Evolutionary conservation across 208 protist species (phyloP).

Genomic region (Leishmania tarentolae): DNA sequence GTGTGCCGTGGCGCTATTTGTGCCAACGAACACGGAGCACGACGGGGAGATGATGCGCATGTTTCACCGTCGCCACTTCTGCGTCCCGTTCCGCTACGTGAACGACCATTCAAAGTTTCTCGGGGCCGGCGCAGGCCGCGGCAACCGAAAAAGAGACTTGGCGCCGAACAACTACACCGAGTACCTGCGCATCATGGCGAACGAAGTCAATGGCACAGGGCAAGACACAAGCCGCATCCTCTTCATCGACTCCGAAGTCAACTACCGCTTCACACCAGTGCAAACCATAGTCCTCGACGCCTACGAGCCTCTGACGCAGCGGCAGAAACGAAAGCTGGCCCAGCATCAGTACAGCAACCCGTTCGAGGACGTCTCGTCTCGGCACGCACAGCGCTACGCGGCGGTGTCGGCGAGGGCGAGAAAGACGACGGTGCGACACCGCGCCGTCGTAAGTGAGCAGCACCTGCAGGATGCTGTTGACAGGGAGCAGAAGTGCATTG

Average conservation of each 20-base stretch:
- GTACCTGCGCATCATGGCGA: conserved; percentile 47
- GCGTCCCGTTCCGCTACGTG: conserved; percentile 47
- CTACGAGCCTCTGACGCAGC: conserved; percentile 53
- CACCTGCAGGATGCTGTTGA: conserved; percentile 24
- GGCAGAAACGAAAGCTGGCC: conserved; percentile 40
- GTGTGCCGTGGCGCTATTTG: conserved; percentile 74
- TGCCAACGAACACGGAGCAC: conserved; percentile 30
- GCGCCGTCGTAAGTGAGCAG: conserved; percentile 10
- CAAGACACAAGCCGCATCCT: conserved; percentile 51
- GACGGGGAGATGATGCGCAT: conserved; percentile 29
- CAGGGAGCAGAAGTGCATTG: conserved; percentile 13
- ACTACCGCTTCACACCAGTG: conserved; percentile 69
- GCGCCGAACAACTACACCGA: conserved; percentile 64
- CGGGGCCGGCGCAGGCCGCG: conserved; percentile 14
- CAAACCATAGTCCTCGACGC: conserved; percentile 76
- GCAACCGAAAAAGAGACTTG: conserved; percentile 32
- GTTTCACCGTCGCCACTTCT: conserved; percentile 56
- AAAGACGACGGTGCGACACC: conserved; percentile 15
- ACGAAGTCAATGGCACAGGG: conserved; percentile 33
- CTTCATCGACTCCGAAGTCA: conserved; percentile 84
- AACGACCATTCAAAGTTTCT: conserved; percentile 45
- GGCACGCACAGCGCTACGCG: conserved; percentile 19
- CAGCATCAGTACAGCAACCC: conserved; percentile 29
- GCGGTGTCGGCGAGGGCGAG: conserved; percentile 23
- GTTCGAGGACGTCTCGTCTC: conserved; percentile 17